Percentiles rank a stretch among this genome's conserved stretches.
phyloP scores from a whole-genome alignment of 129 eudicot species.

The Centaurea solstitialis region DNA sequence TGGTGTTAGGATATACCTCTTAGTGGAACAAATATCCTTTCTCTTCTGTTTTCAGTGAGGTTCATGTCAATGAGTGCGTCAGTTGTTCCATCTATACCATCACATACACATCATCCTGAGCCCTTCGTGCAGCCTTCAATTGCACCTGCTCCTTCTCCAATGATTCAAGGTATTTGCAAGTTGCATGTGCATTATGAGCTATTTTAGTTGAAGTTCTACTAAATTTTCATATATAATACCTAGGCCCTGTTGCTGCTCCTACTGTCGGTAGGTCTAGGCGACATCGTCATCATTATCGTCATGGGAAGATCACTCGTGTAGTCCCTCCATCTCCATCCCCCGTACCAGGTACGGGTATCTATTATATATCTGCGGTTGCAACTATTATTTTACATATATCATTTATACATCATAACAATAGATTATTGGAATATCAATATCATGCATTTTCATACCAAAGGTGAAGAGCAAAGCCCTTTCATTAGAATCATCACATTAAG shows the following conservation, averaged over 20 bases:
- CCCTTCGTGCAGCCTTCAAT: conserved; percentile 34
- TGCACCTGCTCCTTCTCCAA: conserved; percentile 62
- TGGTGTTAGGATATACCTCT: neutral
- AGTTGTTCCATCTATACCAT: conserved; percentile 38
- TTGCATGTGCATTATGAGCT: conserved; percentile 4
- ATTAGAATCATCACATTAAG: neutral
- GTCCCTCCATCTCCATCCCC: conserved; percentile 75
- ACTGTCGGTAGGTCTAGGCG: conserved; percentile 30
- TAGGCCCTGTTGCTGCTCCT: conserved; percentile 70
- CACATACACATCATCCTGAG: conserved; percentile 33
- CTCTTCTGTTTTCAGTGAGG: conserved; percentile 46
- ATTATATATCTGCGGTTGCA: neutral
- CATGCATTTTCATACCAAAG: neutral
- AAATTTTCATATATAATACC: conserved; percentile 3
- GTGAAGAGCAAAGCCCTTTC: neutral
- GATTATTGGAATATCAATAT: neutral
- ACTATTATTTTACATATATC: neutral
- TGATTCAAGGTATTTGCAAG: conserved; percentile 57
- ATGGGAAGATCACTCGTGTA: conserved; percentile 47
- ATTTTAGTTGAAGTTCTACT: conserved; percentile 1
- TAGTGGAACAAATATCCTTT: conserved; percentile 6
- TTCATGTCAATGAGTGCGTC: conserved; percentile 40
- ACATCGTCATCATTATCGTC: conserved; percentile 56
- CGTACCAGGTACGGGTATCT: conserved; percentile 52
- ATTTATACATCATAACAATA: neutral